phyloP scores from a whole-genome alignment of 169 alveolate genomes.

The Amoebophrya sp. region DNA sequence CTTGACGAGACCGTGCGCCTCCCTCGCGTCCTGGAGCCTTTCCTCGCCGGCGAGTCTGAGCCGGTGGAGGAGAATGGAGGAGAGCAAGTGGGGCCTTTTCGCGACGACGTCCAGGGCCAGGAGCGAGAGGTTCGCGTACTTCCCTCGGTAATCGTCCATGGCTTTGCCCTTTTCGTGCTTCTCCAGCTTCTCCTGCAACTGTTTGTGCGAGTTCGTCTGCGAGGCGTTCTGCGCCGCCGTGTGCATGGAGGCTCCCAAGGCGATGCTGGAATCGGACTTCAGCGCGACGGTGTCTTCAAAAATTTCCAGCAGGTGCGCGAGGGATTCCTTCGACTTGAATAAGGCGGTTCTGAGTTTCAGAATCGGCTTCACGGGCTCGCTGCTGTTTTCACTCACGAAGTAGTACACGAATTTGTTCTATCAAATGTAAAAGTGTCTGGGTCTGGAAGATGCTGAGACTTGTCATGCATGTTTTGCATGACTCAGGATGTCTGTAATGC shows the following conservation, averaged over 20 bases:
- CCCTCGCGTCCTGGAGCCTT: background rate
- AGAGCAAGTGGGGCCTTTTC: background rate
- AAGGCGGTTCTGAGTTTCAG: background rate
- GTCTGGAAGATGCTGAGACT: no score
- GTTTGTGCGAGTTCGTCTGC: background rate
- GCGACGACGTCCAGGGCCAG: background rate
- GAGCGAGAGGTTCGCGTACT: background rate
- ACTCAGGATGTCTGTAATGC: no score
- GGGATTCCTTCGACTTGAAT: background rate
- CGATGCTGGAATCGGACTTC: background rate
- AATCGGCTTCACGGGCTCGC: no score
- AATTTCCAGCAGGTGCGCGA: background rate
- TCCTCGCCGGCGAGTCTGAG: background rate
- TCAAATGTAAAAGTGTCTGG: no score
- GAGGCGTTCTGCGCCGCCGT: background rate
- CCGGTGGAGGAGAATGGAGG: background rate
- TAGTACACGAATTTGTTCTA: no score
- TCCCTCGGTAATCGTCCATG: background rate
- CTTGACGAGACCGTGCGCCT: background rate
- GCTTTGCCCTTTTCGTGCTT: background rate
- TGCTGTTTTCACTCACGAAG: no score
- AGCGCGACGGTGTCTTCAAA: conserved; percentile 5
- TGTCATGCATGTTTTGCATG: no score
- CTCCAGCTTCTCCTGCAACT: background rate
- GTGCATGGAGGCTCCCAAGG: background rate